Percentiles rank a stretch among this genome's conserved stretches.
phyloP scores from a whole-genome alignment of 257 asterid genomes.

The Solanum lycopersicoides region DNA sequence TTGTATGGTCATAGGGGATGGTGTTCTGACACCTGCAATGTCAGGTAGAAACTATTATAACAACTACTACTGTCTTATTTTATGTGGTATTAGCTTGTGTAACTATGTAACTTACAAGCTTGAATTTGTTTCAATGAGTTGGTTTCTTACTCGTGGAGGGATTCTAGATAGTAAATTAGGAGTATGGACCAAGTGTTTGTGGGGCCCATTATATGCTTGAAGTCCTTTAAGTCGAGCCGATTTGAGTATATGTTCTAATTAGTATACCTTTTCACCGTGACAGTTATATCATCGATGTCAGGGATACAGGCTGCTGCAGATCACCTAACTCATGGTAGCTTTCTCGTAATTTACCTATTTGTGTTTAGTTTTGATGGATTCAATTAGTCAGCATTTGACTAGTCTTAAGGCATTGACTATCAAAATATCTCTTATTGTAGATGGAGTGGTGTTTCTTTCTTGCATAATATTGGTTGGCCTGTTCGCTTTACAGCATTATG shows the following conservation, averaged over 20 bases:
- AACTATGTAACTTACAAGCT: not conserved
- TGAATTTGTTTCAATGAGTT: not conserved
- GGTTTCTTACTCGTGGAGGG: not conserved
- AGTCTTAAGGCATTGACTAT: not conserved
- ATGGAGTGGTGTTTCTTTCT: constrained; percentile 15
- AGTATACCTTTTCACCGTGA: not conserved
- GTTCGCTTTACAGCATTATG: constrained; percentile 28
- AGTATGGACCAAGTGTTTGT: not conserved
- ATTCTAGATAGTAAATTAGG: not conserved
- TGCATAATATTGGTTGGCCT: constrained; percentile 28
- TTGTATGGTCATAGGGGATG: constrained; percentile 38
- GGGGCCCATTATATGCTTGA: not conserved
- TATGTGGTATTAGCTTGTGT: not conserved
- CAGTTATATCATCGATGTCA: not conserved
- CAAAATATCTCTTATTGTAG: constrained; percentile 2
- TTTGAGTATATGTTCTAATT: not conserved
- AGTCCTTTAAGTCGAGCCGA: not conserved
- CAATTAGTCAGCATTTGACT: not conserved
- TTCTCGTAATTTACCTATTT: not conserved
- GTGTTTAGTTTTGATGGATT: constrained; percentile 14
- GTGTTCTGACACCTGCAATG: constrained; percentile 35
- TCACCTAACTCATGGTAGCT: not conserved
- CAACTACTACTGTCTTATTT: not conserved
- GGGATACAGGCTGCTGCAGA: not conserved
- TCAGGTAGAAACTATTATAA: constrained; percentile 15